Evolutionary conservation across 1,284 basidiomycete genomes (phyloP).

Genomic region (Rhodotorula sp.): DNA sequence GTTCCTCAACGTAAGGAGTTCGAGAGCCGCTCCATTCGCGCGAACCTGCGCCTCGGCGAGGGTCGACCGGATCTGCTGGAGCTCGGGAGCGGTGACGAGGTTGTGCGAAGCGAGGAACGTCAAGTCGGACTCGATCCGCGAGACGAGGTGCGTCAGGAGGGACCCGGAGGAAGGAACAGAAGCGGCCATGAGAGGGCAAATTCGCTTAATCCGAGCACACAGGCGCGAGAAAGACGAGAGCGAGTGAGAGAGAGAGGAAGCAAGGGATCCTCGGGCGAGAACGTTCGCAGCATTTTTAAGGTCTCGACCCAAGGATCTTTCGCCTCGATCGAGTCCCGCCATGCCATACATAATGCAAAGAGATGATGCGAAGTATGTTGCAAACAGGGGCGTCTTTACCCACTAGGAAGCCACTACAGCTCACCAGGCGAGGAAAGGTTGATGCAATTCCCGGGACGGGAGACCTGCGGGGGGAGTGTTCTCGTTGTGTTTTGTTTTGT

Average conservation of each 20-base stretch:
- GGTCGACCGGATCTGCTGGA: not conserved
- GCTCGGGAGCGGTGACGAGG: conserved; percentile 5
- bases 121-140: conserved; percentile 16
- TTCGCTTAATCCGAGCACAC: too few relatives aligned
- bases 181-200: not conserved
- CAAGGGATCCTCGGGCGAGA: not conserved
- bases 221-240: not conserved
- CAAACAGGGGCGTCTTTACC: too few relatives aligned
- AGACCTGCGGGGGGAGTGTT: too few relatives aligned
- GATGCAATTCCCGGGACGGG: too few relatives aligned
- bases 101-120: conserved; percentile 13
- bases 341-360: too few relatives aligned
- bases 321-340: too few relatives aligned
- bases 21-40: not conserved
- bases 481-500: too few relatives aligned
- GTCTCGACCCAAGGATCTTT: too few relatives aligned
- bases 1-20: not conserved
- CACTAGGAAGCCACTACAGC: too few relatives aligned
- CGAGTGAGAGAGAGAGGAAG: not conserved
- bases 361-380: too few relatives aligned
- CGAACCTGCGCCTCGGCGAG: not conserved
- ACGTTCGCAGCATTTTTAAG: too few relatives aligned
- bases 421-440: too few relatives aligned
- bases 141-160: conserved; percentile 14
- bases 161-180: not conserved